Evolutionary conservation across 768 basidiomycete species (phyloP), one percentile per base, ranked within the genome.

Genomic region (Boletus bicolor): DNA sequence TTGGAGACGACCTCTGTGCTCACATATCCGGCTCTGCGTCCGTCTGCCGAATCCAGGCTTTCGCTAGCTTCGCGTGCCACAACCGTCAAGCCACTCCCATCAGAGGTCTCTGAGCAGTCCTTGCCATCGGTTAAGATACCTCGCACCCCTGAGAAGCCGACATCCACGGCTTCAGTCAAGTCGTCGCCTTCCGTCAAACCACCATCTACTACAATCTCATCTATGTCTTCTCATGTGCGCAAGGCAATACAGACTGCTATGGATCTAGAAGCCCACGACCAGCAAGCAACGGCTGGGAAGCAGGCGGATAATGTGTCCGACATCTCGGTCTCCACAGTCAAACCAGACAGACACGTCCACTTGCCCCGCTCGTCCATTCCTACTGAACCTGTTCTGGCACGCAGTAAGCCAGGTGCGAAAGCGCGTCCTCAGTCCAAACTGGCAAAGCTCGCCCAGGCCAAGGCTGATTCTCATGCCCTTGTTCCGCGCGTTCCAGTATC

Each of bases 21-120:
- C 62, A 90, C 89, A 1, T 91, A 85, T 64, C 85, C 88, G 24
- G 77, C 66, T 17, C 76, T 90, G 57, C 84, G 89, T 17, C 89
- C 88, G n/a, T 78, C 85, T 28, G 67, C 82, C 3, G 77, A 81
- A 47, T 90, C 88, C 19, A 65, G 72, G 32, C 56, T 73, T 47
- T 73, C 71, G 39, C 47, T 68, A 11, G 64, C 60, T 52, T 68
- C 73, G 2, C 67, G 57, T 32, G 55, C 60, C 38, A 64, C 70
- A 17, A 64, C 59, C 12, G 21, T 44, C 37, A 62, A 48, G 43
- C 32, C 59, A 32, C 46, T 15, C 5, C 44, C 30, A 11, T 64
- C 66, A 21, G 63, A 63, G 53, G 37, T 54, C 8, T 70, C 68
- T 32, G 66, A 51, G 10, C 52, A 47, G 17, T 55, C 68, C 4